Conservation (phyloP, 805 yeast genomes). For the Torulaspora gathmanii region DNA sequence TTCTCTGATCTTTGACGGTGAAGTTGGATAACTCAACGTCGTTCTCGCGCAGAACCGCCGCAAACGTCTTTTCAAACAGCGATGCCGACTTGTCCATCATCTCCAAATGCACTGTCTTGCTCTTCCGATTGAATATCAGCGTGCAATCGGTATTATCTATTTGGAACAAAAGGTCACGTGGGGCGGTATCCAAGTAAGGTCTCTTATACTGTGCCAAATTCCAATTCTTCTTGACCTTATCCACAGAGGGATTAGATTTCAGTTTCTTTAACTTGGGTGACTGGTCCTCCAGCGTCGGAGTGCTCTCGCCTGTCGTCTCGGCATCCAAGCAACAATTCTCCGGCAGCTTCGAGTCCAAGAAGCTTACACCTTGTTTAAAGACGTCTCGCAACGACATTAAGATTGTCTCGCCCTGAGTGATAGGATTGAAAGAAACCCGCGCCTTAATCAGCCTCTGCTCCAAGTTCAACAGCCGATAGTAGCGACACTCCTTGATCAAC, state of each 20-base stretch:
- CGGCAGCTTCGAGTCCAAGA: slow-evolving; percentile 3
- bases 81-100: slow-evolving; percentile 17
- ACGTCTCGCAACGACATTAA: slow-evolving; percentile 47
- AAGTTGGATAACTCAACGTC: slow-evolving; percentile 11
- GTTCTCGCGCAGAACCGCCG: slow-evolving; percentile 6
- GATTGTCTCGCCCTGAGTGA: slow-evolving; percentile 51
- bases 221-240: slow-evolving; percentile 12
- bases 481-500: slow-evolving; percentile 65
- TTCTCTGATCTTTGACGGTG: slow-evolving; percentile 6
- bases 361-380: slow-evolving; percentile 36
- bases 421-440: slow-evolving; percentile 49
- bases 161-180: slow-evolving; percentile 43
- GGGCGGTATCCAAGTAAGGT: slow-evolving; percentile 41
- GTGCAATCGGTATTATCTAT: slow-evolving; percentile 33
- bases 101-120: slow-evolving; percentile 23
- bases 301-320: neutral
- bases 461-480: slow-evolving; percentile 68
- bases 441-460: slow-evolving; percentile 65
- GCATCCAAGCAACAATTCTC: neutral
- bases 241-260: slow-evolving; percentile 10
- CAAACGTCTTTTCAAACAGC: slow-evolving; percentile 19
- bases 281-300: slow-evolving; percentile 4
- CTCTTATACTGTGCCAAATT: slow-evolving; percentile 39
- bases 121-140: slow-evolving; percentile 32
- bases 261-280: slow-evolving; percentile 18